A percentile compares a stretch with the other conserved stretches of the same genome.
Evolutionary conservation across 176 grass and related monocot species (phyloP).

Genomic region (Oryza rufipogon): DNA sequence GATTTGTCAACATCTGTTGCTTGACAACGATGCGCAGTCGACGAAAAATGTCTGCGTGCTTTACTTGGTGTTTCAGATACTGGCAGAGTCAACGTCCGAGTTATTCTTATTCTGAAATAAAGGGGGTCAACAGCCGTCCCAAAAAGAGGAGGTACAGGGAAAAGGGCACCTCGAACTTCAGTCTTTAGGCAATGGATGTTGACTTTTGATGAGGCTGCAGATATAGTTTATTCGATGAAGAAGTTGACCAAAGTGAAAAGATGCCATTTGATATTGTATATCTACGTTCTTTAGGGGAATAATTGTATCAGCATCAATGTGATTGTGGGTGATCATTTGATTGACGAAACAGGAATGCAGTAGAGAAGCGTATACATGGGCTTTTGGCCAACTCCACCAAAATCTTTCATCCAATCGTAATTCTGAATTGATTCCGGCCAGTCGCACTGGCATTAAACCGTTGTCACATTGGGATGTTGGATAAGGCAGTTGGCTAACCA

Average conservation of each 20-base stretch:
- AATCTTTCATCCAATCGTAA: constrained; percentile 4
- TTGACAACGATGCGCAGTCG: constrained; percentile 14
- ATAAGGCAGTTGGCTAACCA: constrained; percentile 52
- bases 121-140: constrained; percentile 24
- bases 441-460: constrained; percentile 4
- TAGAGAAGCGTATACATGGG: neutral
- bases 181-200: neutral
- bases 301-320: neutral
- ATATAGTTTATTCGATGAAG: neutral
- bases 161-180: constrained; percentile 5
- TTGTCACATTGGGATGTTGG: constrained; percentile 18
- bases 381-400: constrained; percentile 44
- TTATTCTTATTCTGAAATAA: neutral
- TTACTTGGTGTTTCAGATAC: constrained; percentile 35
- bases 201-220: constrained; percentile 1
- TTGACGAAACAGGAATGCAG: neutral
- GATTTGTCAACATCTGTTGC: constrained; percentile 25
- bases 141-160: neutral
- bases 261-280: neutral
- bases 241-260: constrained; percentile 42
- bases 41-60: constrained; percentile 23
- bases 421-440: constrained; percentile 17
- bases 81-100: constrained; percentile 24
- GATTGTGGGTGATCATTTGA: constrained; percentile 17
- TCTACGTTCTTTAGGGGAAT: neutral